Base-by-base conservation (phyloP, 2,329 filamentous ascomycete genomes). In the Pyrenophora graminea region DNA sequence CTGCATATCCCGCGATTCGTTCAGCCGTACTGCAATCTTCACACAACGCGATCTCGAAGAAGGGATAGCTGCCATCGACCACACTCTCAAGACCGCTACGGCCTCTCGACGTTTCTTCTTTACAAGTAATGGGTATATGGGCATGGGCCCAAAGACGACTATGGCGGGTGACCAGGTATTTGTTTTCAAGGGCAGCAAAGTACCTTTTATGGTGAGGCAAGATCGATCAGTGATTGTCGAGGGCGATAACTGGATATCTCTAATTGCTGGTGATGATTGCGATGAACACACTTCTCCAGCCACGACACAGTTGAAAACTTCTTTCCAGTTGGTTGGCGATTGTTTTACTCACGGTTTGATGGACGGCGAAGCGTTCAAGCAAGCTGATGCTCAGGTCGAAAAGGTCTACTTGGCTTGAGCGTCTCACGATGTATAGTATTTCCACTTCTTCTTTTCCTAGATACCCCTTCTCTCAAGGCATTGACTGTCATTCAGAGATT, bases 1-100 rank as follows among this genome's bases (percentile, higher is more conserved):
- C n/a, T 62, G 59, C 40, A 63, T 63, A 30, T 57, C 56, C 1
- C 56, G 59, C 18, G 61, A 63, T 27, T 62, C 59, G 0, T 33
- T 52, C 18, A 50, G 45, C 13, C 54, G 61, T 5, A 49, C 48
- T 9, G 59, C 53, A 8, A 41, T 37, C 9, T 62, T 63, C 39
- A 53, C 51, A 2, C 51, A 60, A 33, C 51, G 52, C 6, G 57
- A 62, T 39, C 57, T 63, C 27, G 27, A 48, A 3, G 49, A 52
- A 40, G 45, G 39, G 12, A 63, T 61, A 21, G 56, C 58, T n/a
- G 51, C 54, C 0, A 41, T 62, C 25, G 44, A 63, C 18, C 51
- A 63, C 36, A 44, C 58, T 15, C 48, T 62, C 15, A 59, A 63
- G 27, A 58, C 52, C 17, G 50, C 51, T 3, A 63, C 59, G 3